Conservation (phyloP, 805 yeast genomes). For the Grigorovia yakushimaensis region DNA sequence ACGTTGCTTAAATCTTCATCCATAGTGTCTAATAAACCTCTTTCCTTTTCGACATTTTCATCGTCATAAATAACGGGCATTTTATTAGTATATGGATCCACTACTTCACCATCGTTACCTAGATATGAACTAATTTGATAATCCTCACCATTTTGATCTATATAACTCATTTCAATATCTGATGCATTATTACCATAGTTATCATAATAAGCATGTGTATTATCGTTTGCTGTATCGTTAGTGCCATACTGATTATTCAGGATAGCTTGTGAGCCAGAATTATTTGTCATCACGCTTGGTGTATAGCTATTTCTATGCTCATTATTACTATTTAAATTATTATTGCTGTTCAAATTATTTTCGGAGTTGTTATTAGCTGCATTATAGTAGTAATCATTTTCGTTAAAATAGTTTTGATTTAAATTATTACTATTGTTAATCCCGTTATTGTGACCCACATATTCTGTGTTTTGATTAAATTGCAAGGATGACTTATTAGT, state of each 20-base stretch:
- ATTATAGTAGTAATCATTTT: constrained; percentile 18
- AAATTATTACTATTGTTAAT: background rate
- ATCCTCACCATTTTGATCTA: constrained; percentile 29
- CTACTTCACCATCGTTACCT: constrained; percentile 28
- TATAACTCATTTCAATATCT: constrained; percentile 21
- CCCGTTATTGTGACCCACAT: background rate
- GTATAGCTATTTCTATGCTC: background rate
- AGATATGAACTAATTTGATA: constrained; percentile 28
- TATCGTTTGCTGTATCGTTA: constrained; percentile 4
- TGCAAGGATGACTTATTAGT: constrained; percentile 4
- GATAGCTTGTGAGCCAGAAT: constrained; percentile 20
- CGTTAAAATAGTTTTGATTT: constrained; percentile 13
- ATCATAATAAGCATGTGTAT: constrained; percentile 1
- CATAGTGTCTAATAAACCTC: background rate
- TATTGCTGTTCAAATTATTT: background rate
- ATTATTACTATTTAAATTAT: too few species aligned
- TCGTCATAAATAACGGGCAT: constrained; percentile 2
- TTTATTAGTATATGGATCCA: constrained; percentile 23
- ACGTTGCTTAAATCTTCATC: constrained; percentile 22
- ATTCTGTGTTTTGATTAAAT: background rate
- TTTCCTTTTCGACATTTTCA: constrained; percentile 5
- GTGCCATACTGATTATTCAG: constrained; percentile 7
- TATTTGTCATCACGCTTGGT: constrained; percentile 5
- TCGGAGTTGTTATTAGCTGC: constrained; percentile 5
- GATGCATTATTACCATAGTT: constrained; percentile 1